These are phyloP conservation scores for Thelephora aurantiotincta DNA, from an alignment of 768 basidiomycete species.

Conservation along the genomic window DNA sequence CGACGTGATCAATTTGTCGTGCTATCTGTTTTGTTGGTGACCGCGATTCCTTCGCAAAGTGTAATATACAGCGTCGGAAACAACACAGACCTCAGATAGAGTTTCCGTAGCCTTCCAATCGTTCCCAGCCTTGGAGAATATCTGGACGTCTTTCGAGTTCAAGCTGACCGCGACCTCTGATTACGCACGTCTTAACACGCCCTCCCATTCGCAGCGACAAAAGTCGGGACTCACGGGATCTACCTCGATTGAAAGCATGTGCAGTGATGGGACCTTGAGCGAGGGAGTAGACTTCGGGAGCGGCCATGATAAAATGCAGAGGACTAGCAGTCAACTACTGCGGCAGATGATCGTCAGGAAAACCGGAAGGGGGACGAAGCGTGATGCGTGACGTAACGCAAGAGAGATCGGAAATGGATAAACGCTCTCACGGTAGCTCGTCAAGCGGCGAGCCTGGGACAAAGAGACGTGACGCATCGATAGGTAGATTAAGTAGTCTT, in stretches of 20 bases:
- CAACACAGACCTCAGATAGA: slow-evolving; percentile 59
- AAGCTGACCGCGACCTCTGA: slow-evolving; percentile 77
- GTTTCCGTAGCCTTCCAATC: slow-evolving; percentile 66
- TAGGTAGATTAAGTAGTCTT: too few species aligned
- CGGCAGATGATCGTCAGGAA: slow-evolving; percentile 6
- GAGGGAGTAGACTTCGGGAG: slow-evolving; percentile 65
- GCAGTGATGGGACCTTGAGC: slow-evolving; percentile 78
- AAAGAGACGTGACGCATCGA: too few species aligned
- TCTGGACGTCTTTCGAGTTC: slow-evolving; percentile 80
- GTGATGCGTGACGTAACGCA: too few species aligned
- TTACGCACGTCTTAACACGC: neutral
- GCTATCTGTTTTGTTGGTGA: slow-evolving; percentile 32
- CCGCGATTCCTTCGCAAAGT: neutral
- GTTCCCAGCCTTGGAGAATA: slow-evolving; percentile 51
- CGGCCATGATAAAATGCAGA: slow-evolving; percentile 42
- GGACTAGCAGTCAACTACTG: slow-evolving; percentile 87
- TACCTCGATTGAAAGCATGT: slow-evolving; percentile 84
- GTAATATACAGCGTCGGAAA: neutral
- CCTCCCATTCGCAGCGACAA: slow-evolving; percentile 4
- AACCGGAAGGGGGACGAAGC: too few species aligned
- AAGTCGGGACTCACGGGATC: slow-evolving; percentile 49
- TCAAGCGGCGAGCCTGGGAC: too few species aligned
- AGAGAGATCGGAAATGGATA: too few species aligned
- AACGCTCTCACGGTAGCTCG: too few species aligned
- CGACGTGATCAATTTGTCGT: slow-evolving; percentile 94